These are phyloP conservation scores for Fusarium solani-melongenae DNA, from an alignment of 2,329 filamentous ascomycete species.

Conservation along the genomic window DNA sequence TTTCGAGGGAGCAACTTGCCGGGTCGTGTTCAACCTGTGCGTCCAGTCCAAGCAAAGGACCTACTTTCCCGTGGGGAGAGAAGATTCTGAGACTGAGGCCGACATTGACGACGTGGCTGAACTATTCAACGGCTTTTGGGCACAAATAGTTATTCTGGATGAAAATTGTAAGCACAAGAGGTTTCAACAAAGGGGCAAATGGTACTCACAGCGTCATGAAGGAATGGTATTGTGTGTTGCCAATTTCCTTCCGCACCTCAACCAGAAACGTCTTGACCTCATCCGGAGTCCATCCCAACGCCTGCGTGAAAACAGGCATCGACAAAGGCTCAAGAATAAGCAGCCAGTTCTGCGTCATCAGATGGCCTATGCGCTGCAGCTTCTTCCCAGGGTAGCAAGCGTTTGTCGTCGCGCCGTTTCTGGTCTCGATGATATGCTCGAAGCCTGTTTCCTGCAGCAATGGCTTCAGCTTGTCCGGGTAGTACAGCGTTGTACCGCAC, in stretches of 20 bases:
- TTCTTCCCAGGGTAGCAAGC: conserved; percentile 40
- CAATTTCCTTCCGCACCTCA: conserved; percentile 36
- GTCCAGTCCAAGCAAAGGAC: not conserved
- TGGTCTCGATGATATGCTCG: conserved; percentile 35
- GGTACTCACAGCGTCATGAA: conserved; percentile 39
- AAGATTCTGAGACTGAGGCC: conserved; percentile 22
- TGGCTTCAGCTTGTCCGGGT: conserved; percentile 29
- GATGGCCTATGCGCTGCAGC: conserved; percentile 36
- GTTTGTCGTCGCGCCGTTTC: conserved; percentile 38
- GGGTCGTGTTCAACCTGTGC: not conserved
- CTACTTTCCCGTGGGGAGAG: conserved; percentile 1
- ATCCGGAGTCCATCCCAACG: conserved; percentile 33
- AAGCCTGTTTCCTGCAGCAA: conserved; percentile 29
- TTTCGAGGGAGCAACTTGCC: not conserved
- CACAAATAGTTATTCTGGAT: conserved; percentile 28
- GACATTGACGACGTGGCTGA: conserved; percentile 22
- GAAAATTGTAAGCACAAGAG: conserved; percentile 4
- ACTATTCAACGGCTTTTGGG: conserved; percentile 28
- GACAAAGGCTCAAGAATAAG: conserved; percentile 35
- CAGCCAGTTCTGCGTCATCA: conserved; percentile 40
- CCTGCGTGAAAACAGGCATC: conserved; percentile 37
- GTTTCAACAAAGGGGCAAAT: not conserved
- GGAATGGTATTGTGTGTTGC: conserved; percentile 37
- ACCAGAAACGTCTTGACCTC: conserved; percentile 26
- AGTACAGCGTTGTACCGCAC: conserved; percentile 30